These are phyloP conservation scores for Annulohypoxylon moriforme DNA, from an alignment of 495 filamentous ascomycete species.

Conservation along the genomic window DNA sequence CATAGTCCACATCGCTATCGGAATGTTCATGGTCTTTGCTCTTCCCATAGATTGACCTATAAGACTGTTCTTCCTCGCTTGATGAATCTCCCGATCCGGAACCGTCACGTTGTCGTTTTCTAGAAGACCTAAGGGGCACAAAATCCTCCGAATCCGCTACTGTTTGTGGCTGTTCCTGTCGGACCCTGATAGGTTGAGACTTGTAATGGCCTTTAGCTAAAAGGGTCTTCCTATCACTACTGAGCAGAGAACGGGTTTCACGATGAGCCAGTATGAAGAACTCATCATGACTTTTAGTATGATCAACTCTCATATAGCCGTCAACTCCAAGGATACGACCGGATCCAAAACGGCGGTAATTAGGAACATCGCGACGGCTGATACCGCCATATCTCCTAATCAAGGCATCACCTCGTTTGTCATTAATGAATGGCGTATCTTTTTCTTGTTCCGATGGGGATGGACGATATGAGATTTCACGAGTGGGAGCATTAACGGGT, in stretches of 20 bases:
- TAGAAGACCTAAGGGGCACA: conserved; percentile 51
- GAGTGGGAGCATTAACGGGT: conserved; percentile 44
- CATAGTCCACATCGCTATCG: conserved; percentile 66
- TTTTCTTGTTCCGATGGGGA: conserved; percentile 30
- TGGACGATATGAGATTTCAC: conserved; percentile 47
- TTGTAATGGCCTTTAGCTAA: conserved; percentile 42
- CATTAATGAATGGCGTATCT: conserved; percentile 49
- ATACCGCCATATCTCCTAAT: conserved; percentile 57
- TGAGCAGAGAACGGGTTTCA: conserved; percentile 49
- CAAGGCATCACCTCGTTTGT: conserved; percentile 58
- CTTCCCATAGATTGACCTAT: conserved; percentile 77
- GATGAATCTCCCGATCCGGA: conserved; percentile 44
- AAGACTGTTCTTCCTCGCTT: conserved; percentile 66
- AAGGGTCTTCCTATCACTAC: conserved; percentile 53
- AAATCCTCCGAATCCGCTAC: conserved; percentile 49
- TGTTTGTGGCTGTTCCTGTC: conserved; percentile 31
- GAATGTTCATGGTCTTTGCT: conserved; percentile 56
- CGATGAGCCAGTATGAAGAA: conserved; percentile 48
- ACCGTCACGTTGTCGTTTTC: conserved; percentile 54
- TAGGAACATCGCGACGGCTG: conserved; percentile 54
- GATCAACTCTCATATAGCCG: conserved; percentile 53
- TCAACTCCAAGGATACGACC: conserved; percentile 55
- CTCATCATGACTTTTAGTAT: conserved; percentile 48
- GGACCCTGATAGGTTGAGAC: conserved; percentile 46
- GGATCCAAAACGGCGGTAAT: conserved; percentile 54